These are phyloP conservation scores for Macadamia tetraphylla DNA, from an alignment of 164 flowering plant species.

Conservation along the genomic window DNA sequence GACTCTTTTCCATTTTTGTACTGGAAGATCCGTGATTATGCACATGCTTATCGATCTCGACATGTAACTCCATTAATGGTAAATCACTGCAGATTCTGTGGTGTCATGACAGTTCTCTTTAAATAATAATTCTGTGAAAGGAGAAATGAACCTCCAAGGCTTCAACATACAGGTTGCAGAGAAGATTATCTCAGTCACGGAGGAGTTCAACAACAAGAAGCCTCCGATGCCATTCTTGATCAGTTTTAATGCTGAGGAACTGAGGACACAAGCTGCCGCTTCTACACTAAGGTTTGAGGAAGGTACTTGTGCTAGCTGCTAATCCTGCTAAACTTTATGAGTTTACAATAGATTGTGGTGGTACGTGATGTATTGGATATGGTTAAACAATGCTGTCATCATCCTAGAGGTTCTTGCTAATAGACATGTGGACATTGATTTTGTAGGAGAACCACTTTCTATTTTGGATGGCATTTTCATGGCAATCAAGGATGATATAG, in stretches of 20 bases:
- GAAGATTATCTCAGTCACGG: conserved; percentile 56
- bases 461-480: conserved; percentile 85
- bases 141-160: conserved; percentile 12
- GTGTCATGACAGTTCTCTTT: conserved; percentile 1
- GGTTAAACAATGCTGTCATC: background rate
- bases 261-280: conserved; percentile 89
- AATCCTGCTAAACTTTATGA: no score
- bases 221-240: conserved; percentile 63
- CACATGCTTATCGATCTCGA: conserved; percentile 75
- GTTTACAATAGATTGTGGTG: background rate
- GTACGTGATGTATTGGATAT: background rate
- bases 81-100: conserved; percentile 10
- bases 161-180: conserved; percentile 68
- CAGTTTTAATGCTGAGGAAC: conserved; percentile 60
- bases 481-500: conserved; percentile 97
- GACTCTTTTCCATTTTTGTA: conserved; percentile 46
- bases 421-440: background rate
- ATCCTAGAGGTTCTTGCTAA: background rate
- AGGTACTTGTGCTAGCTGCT: conserved; percentile 40
- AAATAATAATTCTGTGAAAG: conserved; percentile 5
- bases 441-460: conserved; percentile 76
- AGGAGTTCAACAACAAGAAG: conserved; percentile 49
- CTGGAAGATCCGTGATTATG: conserved; percentile 93
- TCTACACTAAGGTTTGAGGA: conserved; percentile 84
- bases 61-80: conserved; percentile 69